These are phyloP conservation scores for Staphylotrichum longicolle DNA, from an alignment of 495 filamentous ascomycete genomes.

Conservation along the genomic window DNA sequence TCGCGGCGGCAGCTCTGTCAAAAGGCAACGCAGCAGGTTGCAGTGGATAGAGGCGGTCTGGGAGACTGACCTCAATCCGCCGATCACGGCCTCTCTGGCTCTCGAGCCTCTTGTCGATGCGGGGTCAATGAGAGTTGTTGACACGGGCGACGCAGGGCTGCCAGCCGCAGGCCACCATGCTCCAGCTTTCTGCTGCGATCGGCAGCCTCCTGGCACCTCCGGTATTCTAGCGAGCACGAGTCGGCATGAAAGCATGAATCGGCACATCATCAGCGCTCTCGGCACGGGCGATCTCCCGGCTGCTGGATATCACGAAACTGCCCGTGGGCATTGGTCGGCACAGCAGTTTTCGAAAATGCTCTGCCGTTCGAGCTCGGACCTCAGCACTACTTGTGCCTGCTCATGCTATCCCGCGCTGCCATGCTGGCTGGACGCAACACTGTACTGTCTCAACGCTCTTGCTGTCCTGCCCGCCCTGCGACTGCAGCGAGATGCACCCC, in stretches of 20 bases:
- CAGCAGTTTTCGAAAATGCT: not conserved
- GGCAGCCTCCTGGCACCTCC: not conserved
- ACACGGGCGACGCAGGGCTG: not conserved
- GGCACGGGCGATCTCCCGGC: not conserved
- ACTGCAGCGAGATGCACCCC: slow-evolving; percentile 25
- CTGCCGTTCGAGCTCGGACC: slow-evolving; percentile 2
- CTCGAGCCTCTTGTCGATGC: slow-evolving; percentile 33
- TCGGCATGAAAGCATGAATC: not conserved
- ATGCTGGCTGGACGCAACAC: not conserved
- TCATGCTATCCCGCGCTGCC: slow-evolving; percentile 2
- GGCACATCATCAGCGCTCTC: not conserved
- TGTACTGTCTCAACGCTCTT: not conserved
- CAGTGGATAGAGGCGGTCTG: too few species aligned
- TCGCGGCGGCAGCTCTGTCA: not conserved
- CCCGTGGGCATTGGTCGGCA: too few species aligned
- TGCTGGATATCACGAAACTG: not conserved
- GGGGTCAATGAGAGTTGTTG: slow-evolving; percentile 20
- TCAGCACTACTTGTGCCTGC: not conserved
- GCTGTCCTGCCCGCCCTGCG: slow-evolving; percentile 6
- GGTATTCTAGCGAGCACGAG: not conserved
- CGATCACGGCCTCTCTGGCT: slow-evolving; percentile 8
- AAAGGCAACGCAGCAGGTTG: too few species aligned
- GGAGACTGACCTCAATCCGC: too few species aligned
- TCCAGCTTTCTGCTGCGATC: not conserved
- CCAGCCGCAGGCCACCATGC: not conserved